Evolutionary conservation across 768 basidiomycete species (phyloP).

Genomic region (Lentinula detonsa): DNA sequence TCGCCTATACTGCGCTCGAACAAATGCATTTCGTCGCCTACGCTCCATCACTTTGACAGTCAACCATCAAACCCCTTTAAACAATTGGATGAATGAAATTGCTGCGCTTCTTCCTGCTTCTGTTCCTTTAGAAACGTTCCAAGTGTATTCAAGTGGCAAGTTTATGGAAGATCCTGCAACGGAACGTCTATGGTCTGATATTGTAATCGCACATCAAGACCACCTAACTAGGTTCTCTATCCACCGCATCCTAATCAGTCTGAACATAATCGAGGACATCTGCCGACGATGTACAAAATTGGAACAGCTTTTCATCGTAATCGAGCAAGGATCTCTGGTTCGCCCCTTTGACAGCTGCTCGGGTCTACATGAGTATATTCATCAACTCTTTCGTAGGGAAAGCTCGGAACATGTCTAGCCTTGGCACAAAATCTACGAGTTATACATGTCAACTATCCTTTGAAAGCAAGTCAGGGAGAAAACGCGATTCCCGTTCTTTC

Average conservation of each 20-base stretch:
- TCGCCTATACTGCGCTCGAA: conserved; percentile 26
- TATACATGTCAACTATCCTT: not conserved
- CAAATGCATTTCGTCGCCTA: conserved; percentile 35
- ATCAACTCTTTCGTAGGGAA: not conserved
- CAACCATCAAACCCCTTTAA: conserved; percentile 26
- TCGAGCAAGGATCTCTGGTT: conserved; percentile 43
- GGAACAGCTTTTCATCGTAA: conserved; percentile 59
- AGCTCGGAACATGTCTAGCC: not conserved
- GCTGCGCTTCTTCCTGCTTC: conserved; percentile 30
- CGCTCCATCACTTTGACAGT: conserved; percentile 55
- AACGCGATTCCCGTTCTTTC: not conserved
- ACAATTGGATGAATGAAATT: conserved; percentile 41
- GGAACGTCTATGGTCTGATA: conserved; percentile 42
- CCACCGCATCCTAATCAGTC: conserved; percentile 53
- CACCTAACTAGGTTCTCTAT: conserved; percentile 55
- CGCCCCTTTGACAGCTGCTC: not conserved
- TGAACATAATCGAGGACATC: conserved; percentile 43
- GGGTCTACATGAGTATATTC: not conserved
- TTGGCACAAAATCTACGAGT: not conserved
- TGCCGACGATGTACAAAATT: conserved; percentile 48
- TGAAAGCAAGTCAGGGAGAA: not conserved
- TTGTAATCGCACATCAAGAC: conserved; percentile 45
- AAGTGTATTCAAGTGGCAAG: conserved; percentile 50
- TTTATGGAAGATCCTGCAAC: conserved; percentile 31
- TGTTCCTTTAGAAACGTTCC: conserved; percentile 53